Evolutionary conservation across 306 rosid species (phyloP).

Genomic region (Sicyos edulis): DNA sequence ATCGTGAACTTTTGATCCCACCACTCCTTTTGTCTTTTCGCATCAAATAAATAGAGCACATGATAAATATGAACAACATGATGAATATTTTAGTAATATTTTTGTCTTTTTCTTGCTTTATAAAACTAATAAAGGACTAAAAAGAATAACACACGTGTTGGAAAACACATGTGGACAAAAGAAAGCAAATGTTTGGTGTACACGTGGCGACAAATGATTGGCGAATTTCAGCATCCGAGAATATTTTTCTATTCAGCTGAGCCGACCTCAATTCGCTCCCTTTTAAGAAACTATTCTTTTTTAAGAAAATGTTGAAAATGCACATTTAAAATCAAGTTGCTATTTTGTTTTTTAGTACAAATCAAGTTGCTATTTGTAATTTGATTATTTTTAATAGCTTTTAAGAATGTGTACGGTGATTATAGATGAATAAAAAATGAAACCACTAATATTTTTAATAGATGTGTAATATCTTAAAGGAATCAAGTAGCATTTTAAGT

Average conservation of each 20-base stretch:
- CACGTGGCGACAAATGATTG: background rate
- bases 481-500: no score
- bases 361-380: no score
- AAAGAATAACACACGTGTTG: background rate
- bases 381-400: no score
- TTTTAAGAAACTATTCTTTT: background rate
- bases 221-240: background rate
- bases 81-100: background rate
- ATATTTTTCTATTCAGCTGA: background rate
- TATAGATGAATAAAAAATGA: no score
- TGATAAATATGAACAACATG: constrained; percentile 1
- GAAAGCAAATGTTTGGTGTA: background rate
- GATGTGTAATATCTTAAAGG: no score
- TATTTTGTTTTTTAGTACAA: no score
- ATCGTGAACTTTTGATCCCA: background rate
- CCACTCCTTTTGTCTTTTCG: constrained; percentile 1
- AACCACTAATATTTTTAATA: no score
- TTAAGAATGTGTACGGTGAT: no score
- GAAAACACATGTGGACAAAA: background rate
- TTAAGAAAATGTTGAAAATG: background rate
- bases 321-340: background rate
- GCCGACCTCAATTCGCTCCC: background rate
- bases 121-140: background rate
- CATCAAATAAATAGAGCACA: background rate
- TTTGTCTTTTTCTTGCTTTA: background rate